Conservation (phyloP, 1,139 yeast species). For the Saccharomyces pastorianus region DNA sequence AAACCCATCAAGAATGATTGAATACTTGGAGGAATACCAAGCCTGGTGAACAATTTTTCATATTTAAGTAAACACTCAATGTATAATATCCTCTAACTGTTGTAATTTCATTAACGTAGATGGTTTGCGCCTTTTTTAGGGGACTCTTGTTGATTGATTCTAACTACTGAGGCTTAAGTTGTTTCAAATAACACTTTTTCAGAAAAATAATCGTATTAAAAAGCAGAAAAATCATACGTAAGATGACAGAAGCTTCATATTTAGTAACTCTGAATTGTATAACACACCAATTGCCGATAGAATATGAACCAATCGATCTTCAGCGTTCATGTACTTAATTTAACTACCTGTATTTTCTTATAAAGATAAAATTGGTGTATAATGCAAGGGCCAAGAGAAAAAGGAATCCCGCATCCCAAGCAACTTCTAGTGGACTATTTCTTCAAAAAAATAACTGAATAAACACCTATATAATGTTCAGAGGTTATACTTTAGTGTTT, state of each 20-base stretch:
- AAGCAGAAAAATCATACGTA: neutral
- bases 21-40: conserved; percentile 25
- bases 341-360: too few species aligned
- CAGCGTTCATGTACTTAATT: neutral
- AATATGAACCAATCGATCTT: neutral
- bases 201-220: neutral
- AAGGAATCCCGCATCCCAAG: too few species aligned
- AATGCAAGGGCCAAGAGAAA: too few species aligned
- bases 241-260: neutral
- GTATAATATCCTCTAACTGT: neutral
- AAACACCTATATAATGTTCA: too few species aligned
- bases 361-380: too few species aligned
- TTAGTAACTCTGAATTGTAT: neutral
- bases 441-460: too few species aligned
- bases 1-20: conserved; percentile 12
- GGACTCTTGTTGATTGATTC: neutral
- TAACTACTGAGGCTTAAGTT: neutral
- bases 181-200: neutral
- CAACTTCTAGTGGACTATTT: too few species aligned
- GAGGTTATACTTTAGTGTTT: too few species aligned
- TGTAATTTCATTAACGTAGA: neutral
- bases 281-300: too few species aligned
- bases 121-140: neutral
- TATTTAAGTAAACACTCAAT: neutral
- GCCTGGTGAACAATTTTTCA: conserved; percentile 15